These are phyloP conservation scores for Ustilago nuda DNA, from an alignment of 1,284 basidiomycete species.

Conservation along the genomic window DNA sequence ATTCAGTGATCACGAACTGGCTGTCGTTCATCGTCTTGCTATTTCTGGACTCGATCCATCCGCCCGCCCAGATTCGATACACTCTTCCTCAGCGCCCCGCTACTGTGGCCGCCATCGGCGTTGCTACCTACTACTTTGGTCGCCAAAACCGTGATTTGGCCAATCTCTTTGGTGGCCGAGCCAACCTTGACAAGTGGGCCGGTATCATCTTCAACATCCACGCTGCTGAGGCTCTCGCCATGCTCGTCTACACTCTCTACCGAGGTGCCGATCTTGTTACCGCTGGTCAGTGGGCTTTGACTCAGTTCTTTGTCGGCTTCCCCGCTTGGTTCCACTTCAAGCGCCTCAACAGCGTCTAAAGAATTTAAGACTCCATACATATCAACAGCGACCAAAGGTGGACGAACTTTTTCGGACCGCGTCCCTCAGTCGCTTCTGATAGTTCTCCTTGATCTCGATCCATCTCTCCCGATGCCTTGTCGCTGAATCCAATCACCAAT, in stretches of 20 bases:
- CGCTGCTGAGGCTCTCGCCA: constrained; percentile 39
- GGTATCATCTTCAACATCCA: constrained; percentile 28
- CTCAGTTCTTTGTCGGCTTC: constrained; percentile 51
- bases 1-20: not conserved
- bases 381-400: not conserved
- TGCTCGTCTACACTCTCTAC: constrained; percentile 40
- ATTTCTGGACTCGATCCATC: not conserved
- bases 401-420: not conserved
- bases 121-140: constrained; percentile 36
- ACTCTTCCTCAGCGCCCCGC: constrained; percentile 40
- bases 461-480: not conserved
- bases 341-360: constrained; percentile 41
- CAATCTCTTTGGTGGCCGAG: constrained; percentile 32
- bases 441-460: not conserved
- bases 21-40: not conserved
- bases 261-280: constrained; percentile 39
- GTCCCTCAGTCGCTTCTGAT: not conserved
- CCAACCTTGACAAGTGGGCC: constrained; percentile 39
- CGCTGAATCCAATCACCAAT: not conserved
- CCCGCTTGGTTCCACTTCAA: constrained; percentile 52
- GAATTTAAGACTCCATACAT: not conserved
- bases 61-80: constrained; percentile 27
- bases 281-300: constrained; percentile 39
- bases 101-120: constrained; percentile 3
- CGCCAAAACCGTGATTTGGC: constrained; percentile 35